Evolutionary conservation across 2,329 filamentous ascomycete genomes (phyloP).

Genomic region (Exophiala alcalophila): DNA sequence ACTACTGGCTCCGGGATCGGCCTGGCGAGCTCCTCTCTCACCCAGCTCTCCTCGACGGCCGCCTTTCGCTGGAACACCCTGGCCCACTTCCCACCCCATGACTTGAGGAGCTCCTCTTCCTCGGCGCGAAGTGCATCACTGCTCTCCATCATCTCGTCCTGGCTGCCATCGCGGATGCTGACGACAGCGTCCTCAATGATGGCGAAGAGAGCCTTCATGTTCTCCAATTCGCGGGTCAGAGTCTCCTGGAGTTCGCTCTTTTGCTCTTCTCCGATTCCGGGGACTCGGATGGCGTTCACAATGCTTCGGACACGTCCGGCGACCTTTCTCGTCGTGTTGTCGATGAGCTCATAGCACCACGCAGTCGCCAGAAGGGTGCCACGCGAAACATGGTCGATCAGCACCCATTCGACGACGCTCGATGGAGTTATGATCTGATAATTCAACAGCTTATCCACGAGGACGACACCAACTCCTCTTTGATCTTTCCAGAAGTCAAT

Average conservation of each 20-base stretch:
- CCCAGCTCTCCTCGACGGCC: conserved; percentile 77
- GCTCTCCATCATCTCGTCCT: conserved; percentile 72
- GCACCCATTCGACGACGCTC: conserved; percentile 85
- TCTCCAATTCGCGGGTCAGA: conserved; percentile 64
- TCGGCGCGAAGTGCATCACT: conserved; percentile 48
- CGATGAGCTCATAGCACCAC: conserved; percentile 85
- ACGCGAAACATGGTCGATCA: conserved; percentile 63
- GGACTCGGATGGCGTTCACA: conserved; percentile 59
- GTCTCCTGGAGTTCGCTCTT: conserved; percentile 63
- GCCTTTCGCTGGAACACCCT: conserved; percentile 77
- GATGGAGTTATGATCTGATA: conserved; percentile 88
- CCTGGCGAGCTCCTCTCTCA: conserved; percentile 54
- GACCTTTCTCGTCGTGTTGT: conserved; percentile 85
- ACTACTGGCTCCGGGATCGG: conserved; percentile 40
- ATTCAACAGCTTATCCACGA: conserved; percentile 95
- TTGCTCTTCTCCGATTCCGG: conserved; percentile 54
- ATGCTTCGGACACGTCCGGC: conserved; percentile 82
- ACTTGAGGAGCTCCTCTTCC: conserved; percentile 61
- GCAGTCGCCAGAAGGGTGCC: conserved; percentile 68
- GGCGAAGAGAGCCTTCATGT: conserved; percentile 76
- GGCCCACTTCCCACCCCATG: conserved; percentile 84
- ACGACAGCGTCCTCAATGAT: conserved; percentile 74
- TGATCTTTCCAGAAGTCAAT: conserved; percentile 93
- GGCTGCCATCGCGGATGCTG: conserved; percentile 68
- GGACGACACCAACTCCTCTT: conserved; percentile 84